Conservation (phyloP, 148 eudicot species). For the Drosera capensis region DNA sequence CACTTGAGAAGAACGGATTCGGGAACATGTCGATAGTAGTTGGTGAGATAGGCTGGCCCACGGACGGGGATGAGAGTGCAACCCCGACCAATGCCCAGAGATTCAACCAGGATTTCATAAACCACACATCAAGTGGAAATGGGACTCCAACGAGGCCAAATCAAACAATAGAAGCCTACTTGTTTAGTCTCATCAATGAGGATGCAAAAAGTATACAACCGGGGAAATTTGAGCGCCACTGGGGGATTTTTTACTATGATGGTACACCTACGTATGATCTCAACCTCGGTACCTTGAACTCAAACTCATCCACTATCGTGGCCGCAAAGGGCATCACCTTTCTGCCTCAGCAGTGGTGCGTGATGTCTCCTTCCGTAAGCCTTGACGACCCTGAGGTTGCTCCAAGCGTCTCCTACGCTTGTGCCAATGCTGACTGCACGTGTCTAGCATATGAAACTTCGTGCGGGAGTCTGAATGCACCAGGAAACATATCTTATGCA, state of each 20-base stretch:
- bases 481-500: conserved; percentile 35
- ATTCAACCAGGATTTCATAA: conserved; percentile 29
- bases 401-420: conserved; percentile 48
- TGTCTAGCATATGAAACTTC: conserved; percentile 58
- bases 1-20: conserved; percentile 30
- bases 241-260: conserved; percentile 79
- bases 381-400: conserved; percentile 37
- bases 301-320: conserved; percentile 18
- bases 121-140: conserved; percentile 27
- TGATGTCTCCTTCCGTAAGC: conserved; percentile 33
- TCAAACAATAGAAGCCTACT: conserved; percentile 45
- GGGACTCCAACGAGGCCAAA: conserved; percentile 69
- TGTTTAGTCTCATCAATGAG: conserved; percentile 62
- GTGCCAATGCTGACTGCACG: conserved; percentile 53
- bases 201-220: conserved; percentile 74
- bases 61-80: conserved; percentile 31
- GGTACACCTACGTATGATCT: conserved; percentile 36
- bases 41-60: conserved; percentile 42
- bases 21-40: conserved; percentile 22
- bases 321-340: conserved; percentile 34
- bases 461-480: conserved; percentile 28
- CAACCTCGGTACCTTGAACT: conserved; percentile 22
- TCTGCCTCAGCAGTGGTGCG: conserved; percentile 46
- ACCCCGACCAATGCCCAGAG: conserved; percentile 19
- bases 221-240: conserved; percentile 88